phyloP scores from a whole-genome alignment of 768 basidiomycete genomes.

The Hygrocybe coccinea region DNA sequence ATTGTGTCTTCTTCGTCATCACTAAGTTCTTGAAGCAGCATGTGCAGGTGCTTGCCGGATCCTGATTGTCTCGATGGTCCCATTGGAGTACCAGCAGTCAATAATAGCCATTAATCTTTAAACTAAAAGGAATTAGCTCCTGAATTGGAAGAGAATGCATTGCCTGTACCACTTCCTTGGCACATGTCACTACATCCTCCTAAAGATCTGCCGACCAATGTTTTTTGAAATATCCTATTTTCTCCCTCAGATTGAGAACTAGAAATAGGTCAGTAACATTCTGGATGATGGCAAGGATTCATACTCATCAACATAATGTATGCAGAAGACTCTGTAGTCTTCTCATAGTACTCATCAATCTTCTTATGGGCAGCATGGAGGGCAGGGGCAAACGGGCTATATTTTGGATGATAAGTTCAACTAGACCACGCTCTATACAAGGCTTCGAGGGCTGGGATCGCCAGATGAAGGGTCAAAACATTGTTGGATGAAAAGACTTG shows the following conservation, averaged over 20 bases:
- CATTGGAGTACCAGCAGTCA: background rate
- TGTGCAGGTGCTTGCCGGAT: too few species aligned
- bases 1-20: too few species aligned
- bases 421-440: conserved; percentile 28
- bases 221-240: conserved; percentile 22
- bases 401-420: conserved; percentile 9
- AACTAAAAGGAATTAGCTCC: conserved; percentile 11
- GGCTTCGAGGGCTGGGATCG: conserved; percentile 31
- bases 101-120: conserved; percentile 8
- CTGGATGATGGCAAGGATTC: background rate
- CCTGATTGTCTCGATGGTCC: background rate
- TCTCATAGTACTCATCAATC: conserved; percentile 29
- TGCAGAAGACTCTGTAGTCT: conserved; percentile 24
- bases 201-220: conserved; percentile 23
- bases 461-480: conserved; percentile 24
- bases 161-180: conserved; percentile 16
- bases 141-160: background rate
- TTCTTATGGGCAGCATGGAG: conserved; percentile 23
- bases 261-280: background rate
- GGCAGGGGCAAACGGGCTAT: conserved; percentile 17
- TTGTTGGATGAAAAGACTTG: conserved; percentile 30
- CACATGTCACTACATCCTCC: conserved; percentile 9
- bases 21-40: too few species aligned
- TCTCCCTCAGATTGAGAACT: conserved; percentile 25
- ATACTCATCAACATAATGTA: conserved; percentile 29